Conservation (phyloP, 345 rosid species). For the Acer campestre region DNA sequence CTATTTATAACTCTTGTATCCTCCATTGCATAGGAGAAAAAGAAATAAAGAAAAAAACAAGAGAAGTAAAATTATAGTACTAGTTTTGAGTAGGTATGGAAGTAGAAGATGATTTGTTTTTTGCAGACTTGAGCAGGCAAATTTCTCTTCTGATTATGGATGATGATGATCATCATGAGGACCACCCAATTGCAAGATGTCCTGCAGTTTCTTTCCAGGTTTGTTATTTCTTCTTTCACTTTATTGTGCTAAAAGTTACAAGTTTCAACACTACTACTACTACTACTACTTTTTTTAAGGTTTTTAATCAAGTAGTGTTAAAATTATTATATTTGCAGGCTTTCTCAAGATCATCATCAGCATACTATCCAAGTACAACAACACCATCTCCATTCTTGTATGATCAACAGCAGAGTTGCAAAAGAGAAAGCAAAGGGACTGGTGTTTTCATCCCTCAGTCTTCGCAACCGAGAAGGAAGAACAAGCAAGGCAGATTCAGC, state of each 20-base stretch:
- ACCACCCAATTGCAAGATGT: slow-evolving; percentile 39
- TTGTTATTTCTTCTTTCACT: too few relatives aligned
- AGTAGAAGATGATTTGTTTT: slow-evolving; percentile 84
- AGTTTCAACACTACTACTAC: too few relatives aligned
- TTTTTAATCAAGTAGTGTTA: too few relatives aligned
- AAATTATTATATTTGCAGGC: slow-evolving; percentile 20
- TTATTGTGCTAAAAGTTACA: too few relatives aligned
- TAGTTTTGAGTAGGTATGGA: slow-evolving; percentile 34
- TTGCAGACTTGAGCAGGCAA: slow-evolving; percentile 90
- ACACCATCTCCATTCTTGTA: slow-evolving; percentile 45
- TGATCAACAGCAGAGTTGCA: slow-evolving; percentile 39
- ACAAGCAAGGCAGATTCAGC: slow-evolving; percentile 58
- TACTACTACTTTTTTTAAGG: too few relatives aligned
- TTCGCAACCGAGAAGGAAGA: slow-evolving; percentile 69
- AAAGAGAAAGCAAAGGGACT: slow-evolving; percentile 83
- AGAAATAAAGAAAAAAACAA: not conserved
- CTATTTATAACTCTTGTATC: slow-evolving; percentile 37
- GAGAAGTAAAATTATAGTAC: too few relatives aligned
- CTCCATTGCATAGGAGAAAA: slow-evolving; percentile 22
- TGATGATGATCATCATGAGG: slow-evolving; percentile 75
- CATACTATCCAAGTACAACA: slow-evolving; percentile 44
- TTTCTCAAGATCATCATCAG: slow-evolving; percentile 32
- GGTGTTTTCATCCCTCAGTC: slow-evolving; percentile 86
- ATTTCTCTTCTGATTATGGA: slow-evolving; percentile 96
- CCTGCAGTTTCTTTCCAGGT: slow-evolving; percentile 81